Evolutionary conservation across 1,284 basidiomycete genomes (phyloP).

Genomic region (Ustanciosporium gigantosporum): DNA sequence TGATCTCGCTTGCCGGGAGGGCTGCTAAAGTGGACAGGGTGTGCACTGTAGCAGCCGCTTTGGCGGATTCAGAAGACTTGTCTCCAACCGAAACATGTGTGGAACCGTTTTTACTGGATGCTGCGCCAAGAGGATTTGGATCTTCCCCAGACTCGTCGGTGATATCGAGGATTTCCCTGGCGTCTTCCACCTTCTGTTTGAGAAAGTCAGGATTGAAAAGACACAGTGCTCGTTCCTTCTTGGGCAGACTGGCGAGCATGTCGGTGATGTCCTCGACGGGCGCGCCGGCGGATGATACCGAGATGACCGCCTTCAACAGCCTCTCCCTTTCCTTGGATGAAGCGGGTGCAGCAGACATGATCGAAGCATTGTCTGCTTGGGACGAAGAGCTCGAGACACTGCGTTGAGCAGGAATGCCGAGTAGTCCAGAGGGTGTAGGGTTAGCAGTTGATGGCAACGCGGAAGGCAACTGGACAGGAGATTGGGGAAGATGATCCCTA

Average conservation of each 20-base stretch:
- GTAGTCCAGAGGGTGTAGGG: conserved; percentile 9
- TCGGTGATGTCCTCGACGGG: conserved; percentile 65
- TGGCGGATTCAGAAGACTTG: neutral
- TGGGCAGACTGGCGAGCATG: conserved; percentile 78
- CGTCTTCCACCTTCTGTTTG: conserved; percentile 76
- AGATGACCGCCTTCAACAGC: conserved; percentile 67
- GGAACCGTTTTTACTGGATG: neutral
- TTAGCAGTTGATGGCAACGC: neutral
- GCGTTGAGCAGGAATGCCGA: conserved; percentile 22
- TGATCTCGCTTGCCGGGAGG: conserved; percentile 67
- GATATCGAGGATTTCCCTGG: conserved; percentile 69
- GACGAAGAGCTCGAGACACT: conserved; percentile 27
- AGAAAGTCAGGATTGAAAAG: conserved; percentile 83
- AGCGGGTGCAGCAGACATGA: conserved; percentile 14
- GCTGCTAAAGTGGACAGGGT: conserved; percentile 66
- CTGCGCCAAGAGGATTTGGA: neutral
- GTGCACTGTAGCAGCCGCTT: conserved; percentile 1
- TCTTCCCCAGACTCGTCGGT: conserved; percentile 60
- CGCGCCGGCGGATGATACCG: conserved; percentile 17
- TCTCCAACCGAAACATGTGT: no score
- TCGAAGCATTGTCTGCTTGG: conserved; percentile 14
- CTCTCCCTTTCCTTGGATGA: conserved; percentile 66
- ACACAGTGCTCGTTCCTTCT: conserved; percentile 84
- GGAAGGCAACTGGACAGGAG: neutral
- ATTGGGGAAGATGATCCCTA: conserved; percentile 22